Percentiles rank a stretch among this genome's conserved stretches.
Conservation (phyloP, 306 rosid species). For the Astragalus glycyphyllos region DNA sequence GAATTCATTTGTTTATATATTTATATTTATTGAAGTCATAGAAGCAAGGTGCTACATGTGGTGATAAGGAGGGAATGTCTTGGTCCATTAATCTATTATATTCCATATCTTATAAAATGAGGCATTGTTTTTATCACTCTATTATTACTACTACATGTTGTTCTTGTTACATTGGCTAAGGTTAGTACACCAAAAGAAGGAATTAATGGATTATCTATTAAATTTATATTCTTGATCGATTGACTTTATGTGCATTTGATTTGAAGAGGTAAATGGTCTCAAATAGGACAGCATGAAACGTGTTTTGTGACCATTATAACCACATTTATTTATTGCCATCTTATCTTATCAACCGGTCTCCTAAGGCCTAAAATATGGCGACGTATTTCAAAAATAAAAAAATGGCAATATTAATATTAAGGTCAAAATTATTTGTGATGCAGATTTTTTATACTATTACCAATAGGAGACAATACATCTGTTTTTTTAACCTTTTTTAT, state of each 20-base stretch:
- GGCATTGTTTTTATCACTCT: no score
- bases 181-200: not conserved
- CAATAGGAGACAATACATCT: no score
- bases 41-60: conserved; percentile 21
- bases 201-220: not conserved
- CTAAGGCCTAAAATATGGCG: conserved; percentile 6
- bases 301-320: conserved; percentile 3
- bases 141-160: no score
- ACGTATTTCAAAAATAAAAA: no score
- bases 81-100: not conserved
- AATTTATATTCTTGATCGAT: not conserved
- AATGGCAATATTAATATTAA: no score
- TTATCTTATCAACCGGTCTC: conserved; percentile 22
- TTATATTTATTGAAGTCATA: conserved; percentile 19
- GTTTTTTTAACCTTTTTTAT: no score
- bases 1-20: not conserved
- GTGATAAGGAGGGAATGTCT: conserved; percentile 33
- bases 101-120: not conserved
- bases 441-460: no score
- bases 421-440: no score
- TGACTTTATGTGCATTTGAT: not conserved
- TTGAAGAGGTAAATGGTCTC: not conserved
- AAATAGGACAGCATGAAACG: conserved; percentile 22
- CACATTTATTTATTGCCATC: conserved; percentile 24
- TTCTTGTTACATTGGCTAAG: conserved; percentile 15